Conservation (phyloP, 441 rosid genomes). For the Euphorbia schlechtendalii region DNA sequence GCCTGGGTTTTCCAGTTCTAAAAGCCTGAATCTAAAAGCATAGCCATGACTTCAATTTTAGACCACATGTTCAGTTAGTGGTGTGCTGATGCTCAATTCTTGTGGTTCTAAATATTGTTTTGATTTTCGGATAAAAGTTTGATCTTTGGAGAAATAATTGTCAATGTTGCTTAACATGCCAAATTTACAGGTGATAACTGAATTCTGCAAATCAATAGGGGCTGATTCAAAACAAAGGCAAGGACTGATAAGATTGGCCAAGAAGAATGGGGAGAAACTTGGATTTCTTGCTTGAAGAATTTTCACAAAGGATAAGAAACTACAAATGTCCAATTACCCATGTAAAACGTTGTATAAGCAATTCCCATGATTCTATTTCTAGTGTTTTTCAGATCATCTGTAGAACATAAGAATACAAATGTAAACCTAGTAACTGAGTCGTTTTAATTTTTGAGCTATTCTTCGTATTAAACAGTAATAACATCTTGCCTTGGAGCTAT, state of each 20-base stretch:
- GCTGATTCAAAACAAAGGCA: constrained; percentile 94
- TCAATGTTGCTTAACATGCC: background rate
- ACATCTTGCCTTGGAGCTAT: background rate
- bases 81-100: background rate
- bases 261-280: constrained; percentile 89
- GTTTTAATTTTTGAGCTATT: constrained; percentile 7
- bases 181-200: constrained; percentile 65
- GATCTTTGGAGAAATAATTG: background rate
- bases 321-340: background rate
- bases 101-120: background rate
- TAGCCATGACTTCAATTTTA: background rate
- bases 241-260: constrained; percentile 84
- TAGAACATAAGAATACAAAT: constrained; percentile 9
- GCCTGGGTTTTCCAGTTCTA: too few species aligned
- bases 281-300: constrained; percentile 76
- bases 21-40: background rate
- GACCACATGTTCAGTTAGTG: background rate
- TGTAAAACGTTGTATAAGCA: constrained; percentile 1
- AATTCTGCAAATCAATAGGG: constrained; percentile 92
- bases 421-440: constrained; percentile 8
- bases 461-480: constrained; percentile 23
- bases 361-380: constrained; percentile 2
- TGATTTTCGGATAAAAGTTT: background rate
- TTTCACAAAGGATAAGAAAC: background rate
- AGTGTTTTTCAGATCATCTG: constrained; percentile 13